phyloP scores from a whole-genome alignment of 257 asterid species.

The Nicotiana otophora region DNA sequence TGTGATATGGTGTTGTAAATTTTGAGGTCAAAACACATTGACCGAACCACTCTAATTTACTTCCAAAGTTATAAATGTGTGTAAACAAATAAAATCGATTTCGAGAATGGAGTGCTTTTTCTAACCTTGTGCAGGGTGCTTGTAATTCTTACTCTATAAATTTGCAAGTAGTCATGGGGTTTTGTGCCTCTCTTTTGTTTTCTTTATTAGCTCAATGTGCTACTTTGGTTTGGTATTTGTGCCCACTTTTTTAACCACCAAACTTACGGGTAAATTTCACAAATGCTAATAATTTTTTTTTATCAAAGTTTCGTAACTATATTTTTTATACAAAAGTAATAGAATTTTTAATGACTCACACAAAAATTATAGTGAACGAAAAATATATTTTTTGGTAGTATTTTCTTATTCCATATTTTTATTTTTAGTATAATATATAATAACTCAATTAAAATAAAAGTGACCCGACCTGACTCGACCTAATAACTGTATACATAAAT shows the following conservation, averaged over 20 bases:
- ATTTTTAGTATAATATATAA: no score
- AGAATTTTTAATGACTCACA: no score
- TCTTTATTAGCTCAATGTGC: neutral
- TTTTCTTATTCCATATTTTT: no score
- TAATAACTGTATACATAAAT: no score
- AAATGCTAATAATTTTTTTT: no score
- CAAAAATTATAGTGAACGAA: no score
- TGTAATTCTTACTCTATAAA: neutral
- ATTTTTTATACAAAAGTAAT: no score
- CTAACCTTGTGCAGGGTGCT: slow-evolving; percentile 37
- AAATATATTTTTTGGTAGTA: no score
- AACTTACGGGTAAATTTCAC: neutral
- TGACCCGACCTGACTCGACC: no score
- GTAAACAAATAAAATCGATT: neutral
- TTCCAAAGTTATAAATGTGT: neutral
- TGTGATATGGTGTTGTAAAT: neutral
- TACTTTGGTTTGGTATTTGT: slow-evolving; percentile 13
- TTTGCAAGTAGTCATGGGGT: slow-evolving; percentile 33
- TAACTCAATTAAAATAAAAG: no score
- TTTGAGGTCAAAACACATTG: slow-evolving; percentile 37
- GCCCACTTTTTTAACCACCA: slow-evolving; percentile 27
- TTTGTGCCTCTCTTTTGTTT: slow-evolving; percentile 29
- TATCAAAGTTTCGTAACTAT: no score
- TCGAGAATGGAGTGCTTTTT: neutral
- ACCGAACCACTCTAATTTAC: slow-evolving; percentile 19